phyloP scores from a whole-genome alignment of 768 basidiomycete species.

The Suillus sp. region DNA sequence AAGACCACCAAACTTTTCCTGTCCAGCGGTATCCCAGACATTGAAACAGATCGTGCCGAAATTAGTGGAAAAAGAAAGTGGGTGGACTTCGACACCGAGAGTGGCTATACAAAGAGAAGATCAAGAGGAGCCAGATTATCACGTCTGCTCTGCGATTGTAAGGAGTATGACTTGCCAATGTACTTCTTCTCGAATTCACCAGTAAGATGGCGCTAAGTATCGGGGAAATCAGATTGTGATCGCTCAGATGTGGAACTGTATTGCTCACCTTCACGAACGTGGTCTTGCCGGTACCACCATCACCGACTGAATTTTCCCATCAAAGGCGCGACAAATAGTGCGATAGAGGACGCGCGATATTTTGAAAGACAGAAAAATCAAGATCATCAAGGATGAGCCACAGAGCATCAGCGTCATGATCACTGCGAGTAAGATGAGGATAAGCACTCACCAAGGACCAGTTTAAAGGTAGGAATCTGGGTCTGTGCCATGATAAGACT shows the following conservation, averaged over 20 bases:
- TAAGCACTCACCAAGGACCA: constrained; percentile 83
- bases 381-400: constrained; percentile 52
- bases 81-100: constrained; percentile 99
- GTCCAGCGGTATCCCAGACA: constrained; percentile 99
- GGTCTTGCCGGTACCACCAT: constrained; percentile 97
- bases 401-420: constrained; percentile 33
- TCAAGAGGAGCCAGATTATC: constrained; percentile 15
- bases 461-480: constrained; percentile 89
- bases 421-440: constrained; percentile 16
- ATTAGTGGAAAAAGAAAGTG: constrained; percentile 94
- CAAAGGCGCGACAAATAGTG: constrained; percentile 17
- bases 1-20: constrained; percentile 99
- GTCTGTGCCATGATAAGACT: constrained; percentile 44
- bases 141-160: constrained; percentile 18
- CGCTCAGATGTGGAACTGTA: constrained; percentile 26
- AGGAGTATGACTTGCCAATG: constrained; percentile 65
- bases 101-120: constrained; percentile 64
- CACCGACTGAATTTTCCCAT: constrained; percentile 64
- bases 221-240: constrained; percentile 60
- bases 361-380: constrained; percentile 15
- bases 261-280: constrained; percentile 90
- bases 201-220: constrained; percentile 87
- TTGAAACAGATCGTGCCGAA: constrained; percentile 99
- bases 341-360: constrained; percentile 11
- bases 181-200: constrained; percentile 99